These are phyloP conservation scores for Eucalyptus tenuipes DNA, from an alignment of 345 rosid species.

Conservation along the genomic window DNA sequence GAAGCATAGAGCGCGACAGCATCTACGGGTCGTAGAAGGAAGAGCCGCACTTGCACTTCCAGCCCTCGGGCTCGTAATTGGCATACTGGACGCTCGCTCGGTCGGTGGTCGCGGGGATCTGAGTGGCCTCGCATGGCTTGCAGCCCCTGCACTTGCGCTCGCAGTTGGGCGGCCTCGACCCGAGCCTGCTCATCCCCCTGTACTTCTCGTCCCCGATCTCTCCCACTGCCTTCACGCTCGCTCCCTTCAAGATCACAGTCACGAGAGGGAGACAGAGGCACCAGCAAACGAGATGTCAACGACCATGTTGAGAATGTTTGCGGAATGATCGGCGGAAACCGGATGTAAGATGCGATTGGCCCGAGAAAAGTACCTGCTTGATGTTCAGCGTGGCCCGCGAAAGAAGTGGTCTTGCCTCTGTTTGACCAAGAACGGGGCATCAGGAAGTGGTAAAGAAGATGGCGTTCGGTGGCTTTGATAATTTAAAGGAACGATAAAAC, in stretches of 20 bases:
- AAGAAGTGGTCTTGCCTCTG: background rate
- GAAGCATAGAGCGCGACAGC: background rate
- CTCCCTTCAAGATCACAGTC: background rate
- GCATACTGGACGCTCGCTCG: background rate
- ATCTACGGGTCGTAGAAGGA: conserved; percentile 10
- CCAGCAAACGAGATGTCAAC: background rate
- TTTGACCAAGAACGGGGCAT: background rate
- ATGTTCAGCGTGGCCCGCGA: background rate
- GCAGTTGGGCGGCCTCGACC: conserved; percentile 20
- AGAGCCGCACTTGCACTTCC: conserved; percentile 31
- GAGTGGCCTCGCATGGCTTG: conserved; percentile 13
- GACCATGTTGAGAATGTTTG: background rate
- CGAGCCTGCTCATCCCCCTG: conserved; percentile 5
- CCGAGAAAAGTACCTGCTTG: background rate
- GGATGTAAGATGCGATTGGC: background rate
- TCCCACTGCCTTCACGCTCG: background rate
- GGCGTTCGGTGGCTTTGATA: background rate
- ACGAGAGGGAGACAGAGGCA: background rate
- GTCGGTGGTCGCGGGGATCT: conserved; percentile 10
- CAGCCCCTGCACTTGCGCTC: conserved; percentile 5
- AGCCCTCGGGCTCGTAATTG: conserved; percentile 25
- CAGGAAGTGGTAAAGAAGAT: background rate
- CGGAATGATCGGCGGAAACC: background rate
- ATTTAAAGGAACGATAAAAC: background rate
- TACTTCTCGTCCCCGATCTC: background rate